These are phyloP conservation scores for Tylopilus cervinicoccineus DNA, from an alignment of 768 basidiomycete species.

Conservation along the genomic window DNA sequence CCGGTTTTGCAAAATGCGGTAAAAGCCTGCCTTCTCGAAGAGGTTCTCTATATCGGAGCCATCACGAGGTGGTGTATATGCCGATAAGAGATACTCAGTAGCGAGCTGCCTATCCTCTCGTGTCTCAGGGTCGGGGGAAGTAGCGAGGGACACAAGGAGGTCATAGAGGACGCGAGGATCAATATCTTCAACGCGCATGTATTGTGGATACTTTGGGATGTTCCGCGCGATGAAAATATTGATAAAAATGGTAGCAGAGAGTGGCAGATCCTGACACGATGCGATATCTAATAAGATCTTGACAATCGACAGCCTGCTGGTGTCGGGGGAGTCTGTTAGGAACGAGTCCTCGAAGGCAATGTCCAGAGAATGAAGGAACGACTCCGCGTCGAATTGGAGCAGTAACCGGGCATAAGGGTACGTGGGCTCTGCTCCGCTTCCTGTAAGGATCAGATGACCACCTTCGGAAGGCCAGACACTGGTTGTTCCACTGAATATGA, in stretches of 20 bases:
- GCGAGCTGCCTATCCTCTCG: constrained; percentile 95
- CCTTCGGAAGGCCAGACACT: constrained; percentile 76
- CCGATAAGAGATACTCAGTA: constrained; percentile 88
- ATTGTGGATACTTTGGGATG: constrained; percentile 94
- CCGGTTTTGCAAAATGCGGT: constrained; percentile 81
- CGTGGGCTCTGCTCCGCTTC: constrained; percentile 71
- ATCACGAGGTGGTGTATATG: constrained; percentile 86
- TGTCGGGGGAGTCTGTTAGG: constrained; percentile 64
- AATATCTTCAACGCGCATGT: constrained; percentile 44
- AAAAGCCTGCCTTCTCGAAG: constrained; percentile 85
- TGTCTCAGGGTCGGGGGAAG: constrained; percentile 70
- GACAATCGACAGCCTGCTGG: constrained; percentile 78
- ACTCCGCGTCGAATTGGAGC: constrained; percentile 87
- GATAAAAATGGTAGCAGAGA: constrained; percentile 73
- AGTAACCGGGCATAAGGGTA: constrained; percentile 88
- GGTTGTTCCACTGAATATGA: constrained; percentile 82
- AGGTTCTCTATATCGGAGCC: constrained; percentile 58
- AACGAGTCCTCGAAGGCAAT: constrained; percentile 92
- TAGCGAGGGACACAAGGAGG: constrained; percentile 74
- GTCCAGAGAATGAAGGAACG: constrained; percentile 90
- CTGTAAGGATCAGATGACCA: constrained; percentile 70
- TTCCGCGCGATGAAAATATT: constrained; percentile 97
- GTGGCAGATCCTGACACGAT: constrained; percentile 46
- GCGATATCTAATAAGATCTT: constrained; percentile 82
- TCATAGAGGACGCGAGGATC: constrained; percentile 64